Percentiles rank a stretch among this genome's conserved stretches.
phyloP scores from a whole-genome alignment of 2,329 filamentous ascomycete species.

The Ciborinia camelliae region DNA sequence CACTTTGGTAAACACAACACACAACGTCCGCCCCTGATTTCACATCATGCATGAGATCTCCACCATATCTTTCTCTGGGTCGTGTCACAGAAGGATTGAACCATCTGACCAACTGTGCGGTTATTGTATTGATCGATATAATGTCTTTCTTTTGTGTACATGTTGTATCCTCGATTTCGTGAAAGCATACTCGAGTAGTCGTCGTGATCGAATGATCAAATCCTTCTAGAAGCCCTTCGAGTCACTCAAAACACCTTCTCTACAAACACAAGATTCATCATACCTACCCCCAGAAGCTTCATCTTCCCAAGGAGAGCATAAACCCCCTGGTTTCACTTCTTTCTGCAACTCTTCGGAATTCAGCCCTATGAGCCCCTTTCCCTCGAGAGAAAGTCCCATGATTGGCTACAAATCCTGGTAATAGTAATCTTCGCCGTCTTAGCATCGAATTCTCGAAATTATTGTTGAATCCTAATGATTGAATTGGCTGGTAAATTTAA shows the following conservation, averaged over 20 bases:
- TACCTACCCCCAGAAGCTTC: neutral
- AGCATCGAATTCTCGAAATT: neutral
- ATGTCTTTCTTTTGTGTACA: neutral
- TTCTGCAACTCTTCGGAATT: conserved; percentile 17
- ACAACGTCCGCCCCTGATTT: conserved; percentile 2
- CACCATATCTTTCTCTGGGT: conserved; percentile 10
- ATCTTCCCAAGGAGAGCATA: neutral
- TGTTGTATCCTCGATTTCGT: neutral
- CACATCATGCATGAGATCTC: conserved; percentile 10
- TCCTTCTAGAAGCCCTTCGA: conserved; percentile 7
- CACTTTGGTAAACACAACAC: neutral
- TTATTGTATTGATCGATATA: neutral
- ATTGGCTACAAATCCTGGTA: neutral
- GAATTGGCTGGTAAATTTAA: conserved; percentile 11
- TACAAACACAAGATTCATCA: neutral
- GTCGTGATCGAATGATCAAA: conserved; percentile 1
- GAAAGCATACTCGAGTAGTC: neutral
- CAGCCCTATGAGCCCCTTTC: conserved; percentile 18
- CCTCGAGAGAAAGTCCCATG: neutral
- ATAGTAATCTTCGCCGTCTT: conserved; percentile 9
- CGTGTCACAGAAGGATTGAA: conserved; percentile 18
- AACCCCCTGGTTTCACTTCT: conserved; percentile 2
- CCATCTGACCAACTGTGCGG: conserved; percentile 10
- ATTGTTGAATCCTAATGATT: neutral
- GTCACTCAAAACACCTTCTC: neutral